Conservation (phyloP, 192 early-diverging fungal species). For the Linnemannia schmuckeri region DNA sequence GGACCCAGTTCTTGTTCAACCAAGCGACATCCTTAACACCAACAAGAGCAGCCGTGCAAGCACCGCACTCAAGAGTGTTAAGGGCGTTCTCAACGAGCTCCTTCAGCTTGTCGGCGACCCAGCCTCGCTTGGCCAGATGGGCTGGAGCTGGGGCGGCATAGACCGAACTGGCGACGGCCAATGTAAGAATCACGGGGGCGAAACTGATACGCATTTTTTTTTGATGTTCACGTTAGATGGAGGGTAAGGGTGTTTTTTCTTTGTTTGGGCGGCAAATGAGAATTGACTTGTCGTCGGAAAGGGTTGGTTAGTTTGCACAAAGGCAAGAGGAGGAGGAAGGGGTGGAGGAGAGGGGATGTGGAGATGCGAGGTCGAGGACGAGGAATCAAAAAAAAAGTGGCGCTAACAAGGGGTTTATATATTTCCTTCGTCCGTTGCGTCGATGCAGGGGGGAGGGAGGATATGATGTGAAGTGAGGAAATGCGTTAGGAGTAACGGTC, state of each 20-base stretch:
- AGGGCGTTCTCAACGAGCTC: slow-evolving; percentile 28
- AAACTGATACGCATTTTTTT: slow-evolving; percentile 23
- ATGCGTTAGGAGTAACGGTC: neutral
- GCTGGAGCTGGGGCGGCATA: slow-evolving; percentile 17
- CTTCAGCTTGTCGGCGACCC: slow-evolving; percentile 25
- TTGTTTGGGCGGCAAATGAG: neutral
- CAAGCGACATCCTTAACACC: slow-evolving; percentile 28
- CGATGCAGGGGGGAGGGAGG: neutral
- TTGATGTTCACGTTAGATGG: neutral
- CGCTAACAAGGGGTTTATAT: neutral
- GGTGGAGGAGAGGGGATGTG: neutral
- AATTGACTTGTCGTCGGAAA: slow-evolving; percentile 4
- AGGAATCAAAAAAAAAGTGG: neutral
- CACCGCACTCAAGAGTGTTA: slow-evolving; percentile 26
- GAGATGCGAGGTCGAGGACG: neutral
- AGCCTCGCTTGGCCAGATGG: slow-evolving; percentile 31
- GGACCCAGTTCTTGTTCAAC: slow-evolving; percentile 33
- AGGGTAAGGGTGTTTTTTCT: neutral
- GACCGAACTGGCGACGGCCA: slow-evolving; percentile 21
- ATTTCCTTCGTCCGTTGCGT: neutral
- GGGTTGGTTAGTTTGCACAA: neutral
- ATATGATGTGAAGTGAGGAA: neutral
- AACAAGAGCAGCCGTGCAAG: slow-evolving; percentile 23
- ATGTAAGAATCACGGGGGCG: slow-evolving; percentile 23
- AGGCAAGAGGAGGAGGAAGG: neutral